phyloP scores from a whole-genome alignment of 495 filamentous ascomycete species.

The Penicillium desertorum region DNA sequence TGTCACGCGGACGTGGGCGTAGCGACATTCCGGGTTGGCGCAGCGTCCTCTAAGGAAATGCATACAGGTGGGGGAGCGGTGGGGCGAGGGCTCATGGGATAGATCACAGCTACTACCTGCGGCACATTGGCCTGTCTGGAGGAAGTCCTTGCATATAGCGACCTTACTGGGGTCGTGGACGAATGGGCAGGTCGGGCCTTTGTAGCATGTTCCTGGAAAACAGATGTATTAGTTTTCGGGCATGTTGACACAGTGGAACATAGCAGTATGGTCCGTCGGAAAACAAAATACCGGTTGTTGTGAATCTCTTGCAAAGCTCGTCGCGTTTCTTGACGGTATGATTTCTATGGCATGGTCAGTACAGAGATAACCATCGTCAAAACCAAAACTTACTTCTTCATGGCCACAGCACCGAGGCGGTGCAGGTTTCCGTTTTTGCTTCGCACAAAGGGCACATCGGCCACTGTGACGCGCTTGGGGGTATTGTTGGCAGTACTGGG shows the following conservation, averaged over 20 bases:
- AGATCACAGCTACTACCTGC: slow-evolving; percentile 85
- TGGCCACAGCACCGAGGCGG: slow-evolving; percentile 53
- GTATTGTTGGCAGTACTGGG: slow-evolving; percentile 64
- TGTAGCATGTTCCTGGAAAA: slow-evolving; percentile 71
- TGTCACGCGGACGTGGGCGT: slow-evolving; percentile 82
- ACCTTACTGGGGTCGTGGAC: slow-evolving; percentile 85
- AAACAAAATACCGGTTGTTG: slow-evolving; percentile 76
- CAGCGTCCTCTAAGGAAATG: slow-evolving; percentile 92
- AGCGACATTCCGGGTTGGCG: slow-evolving; percentile 83
- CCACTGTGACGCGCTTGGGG: slow-evolving; percentile 74
- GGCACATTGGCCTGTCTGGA: slow-evolving; percentile 75
- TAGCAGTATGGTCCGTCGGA: slow-evolving; percentile 24
- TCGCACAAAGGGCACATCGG: slow-evolving; percentile 81
- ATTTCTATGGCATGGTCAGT: slow-evolving; percentile 39
- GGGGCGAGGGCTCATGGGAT: slow-evolving; percentile 83
- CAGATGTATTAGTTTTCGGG: slow-evolving; percentile 25
- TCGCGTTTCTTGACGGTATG: slow-evolving; percentile 61
- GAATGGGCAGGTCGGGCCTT: slow-evolving; percentile 77
- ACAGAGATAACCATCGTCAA: not conserved
- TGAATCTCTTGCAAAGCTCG: slow-evolving; percentile 85
- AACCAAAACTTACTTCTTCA: slow-evolving; percentile 39
- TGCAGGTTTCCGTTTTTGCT: slow-evolving; percentile 92
- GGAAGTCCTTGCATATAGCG: slow-evolving; percentile 85
- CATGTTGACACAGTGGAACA: not conserved
- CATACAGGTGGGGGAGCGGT: slow-evolving; percentile 83